Percentiles rank a stretch among this genome's conserved stretches.
phyloP scores from a whole-genome alignment of 768 basidiomycete species.

The Calocera cornea region DNA sequence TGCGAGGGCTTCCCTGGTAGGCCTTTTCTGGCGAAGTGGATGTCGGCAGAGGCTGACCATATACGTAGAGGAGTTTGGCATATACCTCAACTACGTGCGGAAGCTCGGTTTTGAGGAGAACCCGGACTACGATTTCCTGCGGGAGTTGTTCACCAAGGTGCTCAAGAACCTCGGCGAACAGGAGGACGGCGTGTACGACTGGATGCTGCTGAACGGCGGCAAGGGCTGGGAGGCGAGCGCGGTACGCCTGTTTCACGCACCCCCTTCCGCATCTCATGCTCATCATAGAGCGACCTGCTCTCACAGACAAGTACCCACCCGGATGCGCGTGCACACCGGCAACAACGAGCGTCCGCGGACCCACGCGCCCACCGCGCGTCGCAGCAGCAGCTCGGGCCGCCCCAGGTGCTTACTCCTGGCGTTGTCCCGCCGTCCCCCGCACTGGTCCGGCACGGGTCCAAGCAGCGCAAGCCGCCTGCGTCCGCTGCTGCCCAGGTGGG shows the following conservation, averaged over 20 bases:
- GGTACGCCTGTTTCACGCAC: constrained; percentile 32
- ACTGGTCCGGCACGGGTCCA: constrained; percentile 62
- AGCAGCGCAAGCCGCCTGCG: constrained; percentile 45
- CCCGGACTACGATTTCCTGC: constrained; percentile 95
- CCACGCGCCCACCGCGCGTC: constrained; percentile 21
- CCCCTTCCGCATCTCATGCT: background rate
- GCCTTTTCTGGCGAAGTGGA: constrained; percentile 17
- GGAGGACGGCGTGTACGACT: constrained; percentile 92
- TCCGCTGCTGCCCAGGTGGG: constrained; percentile 64
- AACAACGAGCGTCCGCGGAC: constrained; percentile 10
- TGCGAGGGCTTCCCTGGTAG: constrained; percentile 89
- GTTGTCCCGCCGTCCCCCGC: constrained; percentile 57
- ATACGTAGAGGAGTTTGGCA: constrained; percentile 81
- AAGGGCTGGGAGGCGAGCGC: constrained; percentile 85
- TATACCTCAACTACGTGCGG: constrained; percentile 97
- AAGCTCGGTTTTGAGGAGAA: constrained; percentile 99
- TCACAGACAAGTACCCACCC: constrained; percentile 14
- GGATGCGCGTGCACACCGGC: constrained; percentile 15
- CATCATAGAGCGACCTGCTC: background rate
- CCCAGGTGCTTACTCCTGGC: constrained; percentile 22
- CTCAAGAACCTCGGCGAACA: constrained; percentile 80
- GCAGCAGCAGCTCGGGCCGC: constrained; percentile 30
- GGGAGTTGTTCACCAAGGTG: constrained; percentile 88
- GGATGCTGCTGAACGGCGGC: constrained; percentile 86
- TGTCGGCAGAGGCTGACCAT: background rate